A percentile compares a stretch with the other conserved stretches of the same genome.
phyloP scores from a whole-genome alignment of 2,329 filamentous ascomycete species.

The Ilyonectria sp. region DNA sequence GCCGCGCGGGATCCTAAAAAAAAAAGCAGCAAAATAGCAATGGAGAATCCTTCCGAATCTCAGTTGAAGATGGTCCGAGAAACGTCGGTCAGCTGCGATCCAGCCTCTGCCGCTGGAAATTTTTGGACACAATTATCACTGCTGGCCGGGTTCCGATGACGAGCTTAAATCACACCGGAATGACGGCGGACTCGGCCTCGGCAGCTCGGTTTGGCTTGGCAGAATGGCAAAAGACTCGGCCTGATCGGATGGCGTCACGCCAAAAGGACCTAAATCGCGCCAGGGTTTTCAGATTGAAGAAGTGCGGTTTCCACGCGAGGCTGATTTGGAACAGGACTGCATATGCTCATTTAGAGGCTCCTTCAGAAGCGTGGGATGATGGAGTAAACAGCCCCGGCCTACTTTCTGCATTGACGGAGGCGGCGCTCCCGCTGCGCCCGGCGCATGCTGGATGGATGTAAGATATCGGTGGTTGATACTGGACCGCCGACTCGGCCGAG shows the following conservation, averaged over 20 bases:
- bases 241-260: slow-evolving; percentile 10
- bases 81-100: slow-evolving; percentile 20
- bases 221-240: not conserved
- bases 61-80: slow-evolving; percentile 21
- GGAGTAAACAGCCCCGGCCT: not conserved
- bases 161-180: slow-evolving; percentile 36
- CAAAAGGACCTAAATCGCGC: slow-evolving; percentile 8
- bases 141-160: slow-evolving; percentile 36
- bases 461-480: not conserved
- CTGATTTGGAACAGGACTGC: not conserved
- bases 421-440: not conserved
- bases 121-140: slow-evolving; percentile 11
- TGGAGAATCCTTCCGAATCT: slow-evolving; percentile 21
- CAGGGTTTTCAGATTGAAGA: slow-evolving; percentile 3
- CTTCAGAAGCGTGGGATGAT: not conserved
- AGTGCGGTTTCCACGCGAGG: not conserved
- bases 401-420: not conserved
- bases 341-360: not conserved
- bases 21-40: slow-evolving; percentile 19
- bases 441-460: not conserved
- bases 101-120: slow-evolving; percentile 6
- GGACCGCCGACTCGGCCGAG: slow-evolving; percentile 12
- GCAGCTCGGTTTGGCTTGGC: slow-evolving; percentile 25
- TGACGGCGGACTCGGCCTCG: slow-evolving; percentile 31
- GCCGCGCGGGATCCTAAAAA: not conserved